Base-by-base conservation (phyloP, 1,284 basidiomycete species). In the Inonotus hispidus region DNA sequence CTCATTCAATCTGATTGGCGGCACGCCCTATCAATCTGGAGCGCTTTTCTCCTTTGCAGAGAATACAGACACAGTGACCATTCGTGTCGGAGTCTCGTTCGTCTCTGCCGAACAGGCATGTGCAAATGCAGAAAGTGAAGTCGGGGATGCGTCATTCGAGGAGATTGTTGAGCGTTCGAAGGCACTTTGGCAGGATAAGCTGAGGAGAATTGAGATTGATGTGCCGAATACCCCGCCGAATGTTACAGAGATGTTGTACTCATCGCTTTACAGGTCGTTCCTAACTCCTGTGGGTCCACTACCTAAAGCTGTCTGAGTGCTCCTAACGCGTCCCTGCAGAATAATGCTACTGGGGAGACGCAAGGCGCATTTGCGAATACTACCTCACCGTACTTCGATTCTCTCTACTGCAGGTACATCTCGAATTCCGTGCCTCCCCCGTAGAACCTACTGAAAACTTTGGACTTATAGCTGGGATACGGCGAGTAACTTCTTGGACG, bases 41-140 rank as follows among this genome's bases (percentile, higher is more conserved):
- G 85, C 85, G 1, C 75, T 87, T 19, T 84, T 87, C 69, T 87
- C 85, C 1, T 86, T 76, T 66, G 73, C 74, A 1, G 73, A 73
- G 46, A 72, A 74, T 1, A 78, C 82, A 0, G 65, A 70, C 19
- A 71, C 79, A 60, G 73, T 87, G 63, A 82, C 71, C 67, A 77
- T 87, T 59, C 82, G 85, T 19, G 85, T 87, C 38, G 85, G 86
- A 14, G 74, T 87, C 8, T 88, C 85, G 1, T 88, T 87, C 74
- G 72, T 77, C 13, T 87, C 84, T 1, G 69, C 72, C 14, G 81
- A 81, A 7, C 85, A 87, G 66, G 86, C 85, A 0, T 88, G 85
- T 65, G 72, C 78, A 37, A 88, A 87, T 68, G 85, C 84, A 1
- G 84, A 87, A 68, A 74, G 72, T 14, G 85, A 87, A 68, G 73